A percentile compares a stretch with the other conserved stretches of the same genome.
phyloP scores from a whole-genome alignment of 2,329 filamentous ascomycete species.

The Pseudogymnoascus sp. region DNA sequence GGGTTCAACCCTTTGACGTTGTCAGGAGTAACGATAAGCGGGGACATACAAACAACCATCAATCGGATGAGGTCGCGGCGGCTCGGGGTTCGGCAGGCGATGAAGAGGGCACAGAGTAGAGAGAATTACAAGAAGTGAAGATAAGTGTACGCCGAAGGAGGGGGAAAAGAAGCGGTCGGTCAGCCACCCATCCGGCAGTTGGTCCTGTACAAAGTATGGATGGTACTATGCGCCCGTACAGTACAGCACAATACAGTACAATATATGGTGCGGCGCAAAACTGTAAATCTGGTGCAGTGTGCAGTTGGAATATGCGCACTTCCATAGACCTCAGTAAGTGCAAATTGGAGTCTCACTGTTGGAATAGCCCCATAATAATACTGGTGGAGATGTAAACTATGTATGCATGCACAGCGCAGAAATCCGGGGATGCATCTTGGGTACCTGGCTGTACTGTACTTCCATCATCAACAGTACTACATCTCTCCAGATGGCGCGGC shows the following conservation, averaged over 20 bases:
- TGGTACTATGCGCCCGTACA: background rate
- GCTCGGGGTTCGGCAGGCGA: background rate
- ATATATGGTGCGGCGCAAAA: background rate
- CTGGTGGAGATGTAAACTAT: background rate
- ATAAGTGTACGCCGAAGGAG: background rate
- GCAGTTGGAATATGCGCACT: background rate
- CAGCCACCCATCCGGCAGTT: background rate
- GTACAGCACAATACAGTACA: background rate
- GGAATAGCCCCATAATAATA: background rate
- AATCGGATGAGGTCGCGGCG: background rate
- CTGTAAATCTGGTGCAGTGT: background rate
- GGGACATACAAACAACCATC: background rate
- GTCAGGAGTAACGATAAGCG: background rate
- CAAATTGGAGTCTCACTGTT: background rate
- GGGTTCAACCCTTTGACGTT: background rate
- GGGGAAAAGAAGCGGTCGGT: background rate
- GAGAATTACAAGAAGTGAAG: background rate
- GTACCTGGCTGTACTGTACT: background rate
- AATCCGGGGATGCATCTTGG: background rate
- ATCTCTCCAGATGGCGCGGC: background rate
- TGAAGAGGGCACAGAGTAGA: background rate
- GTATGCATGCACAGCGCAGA: background rate
- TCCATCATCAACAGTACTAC: background rate
- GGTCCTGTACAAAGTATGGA: background rate
- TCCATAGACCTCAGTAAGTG: background rate